Base-by-base conservation (phyloP, 768 basidiomycete genomes). In the Tricholoma saponaceum region DNA sequence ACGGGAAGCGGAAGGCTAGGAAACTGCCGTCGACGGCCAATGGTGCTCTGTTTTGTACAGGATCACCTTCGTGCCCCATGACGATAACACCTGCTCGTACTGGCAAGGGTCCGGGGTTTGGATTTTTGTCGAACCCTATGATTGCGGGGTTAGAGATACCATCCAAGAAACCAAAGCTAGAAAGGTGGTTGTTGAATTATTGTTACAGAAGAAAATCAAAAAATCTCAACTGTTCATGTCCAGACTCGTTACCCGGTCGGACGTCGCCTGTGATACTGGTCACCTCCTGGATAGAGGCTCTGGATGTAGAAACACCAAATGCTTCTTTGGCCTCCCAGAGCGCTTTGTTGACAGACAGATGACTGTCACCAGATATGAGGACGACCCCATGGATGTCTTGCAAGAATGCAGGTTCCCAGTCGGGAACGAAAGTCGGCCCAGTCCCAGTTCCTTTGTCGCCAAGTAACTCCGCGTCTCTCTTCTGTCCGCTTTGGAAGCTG, bases 11-110 rank as follows among this genome's bases (percentile, higher is more conserved):
- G 72, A 81, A 82, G 5, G 70, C 77, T 28, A 83, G 71, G 70
- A 82, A 82, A 39, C 80, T 79, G 16, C 81, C 82, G 56, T 82
- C 79, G 18, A 70, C 71, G 2, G 74, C 72, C 80, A 81, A 83
- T 7, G 66, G 59, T 1, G 76, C 75, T n/a, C 77, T 67, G 3
- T 41, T 59, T 13, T 43, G 30, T 6, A 60, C 50, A 8, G 60
- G 59, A 54, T 83, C 82, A 6, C 79, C 79, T 7, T 69, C 64
- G 41, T 76, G 72, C 0, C 82, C 80, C 8, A 75, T 67, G 4
- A 85, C 65, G 30, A 83, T 66, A 33, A 74, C 67, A 9, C 81
- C 82, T 12, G 80, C 64, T 30, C 67, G 64, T 32, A 82, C 72
- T 5, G 72, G 65, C 52, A 59, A 62, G 23, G 75, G 79, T 18